Percentiles rank a stretch among this genome's conserved stretches.
Conservation (phyloP, 768 basidiomycete species). For the Lactarius hatsudake region DNA sequence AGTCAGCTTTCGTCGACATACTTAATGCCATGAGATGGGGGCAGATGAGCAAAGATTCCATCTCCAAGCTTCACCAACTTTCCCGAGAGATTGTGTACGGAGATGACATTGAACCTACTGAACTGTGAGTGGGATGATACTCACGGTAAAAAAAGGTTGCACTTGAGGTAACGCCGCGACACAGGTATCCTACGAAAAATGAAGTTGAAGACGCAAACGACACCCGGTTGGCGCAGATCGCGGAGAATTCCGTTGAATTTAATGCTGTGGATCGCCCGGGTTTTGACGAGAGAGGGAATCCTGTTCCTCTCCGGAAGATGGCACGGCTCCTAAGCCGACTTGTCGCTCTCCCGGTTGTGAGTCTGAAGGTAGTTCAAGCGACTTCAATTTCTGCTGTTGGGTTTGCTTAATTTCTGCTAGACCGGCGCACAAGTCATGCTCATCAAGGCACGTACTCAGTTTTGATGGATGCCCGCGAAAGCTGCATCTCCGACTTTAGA, state of each 20-base stretch:
- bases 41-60: constrained; percentile 43
- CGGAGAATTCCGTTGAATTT: constrained; percentile 41
- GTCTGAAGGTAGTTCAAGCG: constrained; percentile 41
- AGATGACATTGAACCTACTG: constrained; percentile 79
- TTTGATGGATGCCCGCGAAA: not conserved
- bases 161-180: not conserved
- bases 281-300: constrained; percentile 39
- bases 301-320: constrained; percentile 40
- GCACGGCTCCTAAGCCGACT: constrained; percentile 52
- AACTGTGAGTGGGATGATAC: constrained; percentile 49
- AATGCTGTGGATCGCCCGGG: constrained; percentile 47
- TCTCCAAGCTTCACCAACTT: constrained; percentile 51
- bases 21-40: constrained; percentile 88
- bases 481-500: constrained; percentile 40
- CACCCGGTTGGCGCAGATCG: constrained; percentile 46
- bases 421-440: constrained; percentile 87
- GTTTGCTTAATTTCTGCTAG: constrained; percentile 35
- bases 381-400: not conserved
- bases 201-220: constrained; percentile 72
- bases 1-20: constrained; percentile 67
- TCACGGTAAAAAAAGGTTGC: not conserved
- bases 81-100: constrained; percentile 55
- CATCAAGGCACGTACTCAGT: constrained; percentile 48
- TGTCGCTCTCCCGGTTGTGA: constrained; percentile 45
- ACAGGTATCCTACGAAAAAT: constrained; percentile 62